These are phyloP conservation scores for Cinnamomum chago DNA, from an alignment of 164 flowering plant genomes.

Conservation along the genomic window DNA sequence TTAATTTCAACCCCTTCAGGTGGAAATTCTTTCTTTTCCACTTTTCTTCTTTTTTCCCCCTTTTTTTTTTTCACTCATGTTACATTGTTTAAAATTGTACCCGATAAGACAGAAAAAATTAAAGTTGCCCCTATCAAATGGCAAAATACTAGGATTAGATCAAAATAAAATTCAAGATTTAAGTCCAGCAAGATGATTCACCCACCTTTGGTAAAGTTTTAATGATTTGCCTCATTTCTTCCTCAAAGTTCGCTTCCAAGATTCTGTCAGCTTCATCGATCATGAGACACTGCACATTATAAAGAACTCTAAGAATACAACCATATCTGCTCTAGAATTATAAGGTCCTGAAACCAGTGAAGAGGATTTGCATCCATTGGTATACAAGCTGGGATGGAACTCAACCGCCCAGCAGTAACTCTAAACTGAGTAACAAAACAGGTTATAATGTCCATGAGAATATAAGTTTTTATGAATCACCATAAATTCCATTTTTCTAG, in stretches of 20 bases:
- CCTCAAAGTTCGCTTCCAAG: slow-evolving; percentile 90
- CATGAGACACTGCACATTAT: slow-evolving; percentile 69
- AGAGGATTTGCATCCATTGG: no score
- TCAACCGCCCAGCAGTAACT: no score
- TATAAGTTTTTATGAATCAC: no score
- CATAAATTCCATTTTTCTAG: no score
- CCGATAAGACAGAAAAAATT: neutral
- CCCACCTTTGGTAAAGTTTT: slow-evolving; percentile 79
- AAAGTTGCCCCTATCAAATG: neutral
- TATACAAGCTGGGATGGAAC: no score
- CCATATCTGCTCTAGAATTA: neutral
- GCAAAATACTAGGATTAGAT: no score
- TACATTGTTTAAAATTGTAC: neutral
- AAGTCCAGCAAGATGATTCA: neutral
- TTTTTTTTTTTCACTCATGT: neutral
- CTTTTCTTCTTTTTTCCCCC: no score
- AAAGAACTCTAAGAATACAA: neutral
- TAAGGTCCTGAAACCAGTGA: no score
- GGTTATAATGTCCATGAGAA: no score
- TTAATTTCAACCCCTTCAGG: neutral
- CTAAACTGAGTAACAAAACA: no score
- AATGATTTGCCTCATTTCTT: slow-evolving; percentile 90
- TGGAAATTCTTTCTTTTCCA: neutral
- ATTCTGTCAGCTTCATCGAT: slow-evolving; percentile 98
- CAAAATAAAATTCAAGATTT: neutral